phyloP scores from a whole-genome alignment of 352 stramenopile species.

The Globisporangium carolinianum region DNA sequence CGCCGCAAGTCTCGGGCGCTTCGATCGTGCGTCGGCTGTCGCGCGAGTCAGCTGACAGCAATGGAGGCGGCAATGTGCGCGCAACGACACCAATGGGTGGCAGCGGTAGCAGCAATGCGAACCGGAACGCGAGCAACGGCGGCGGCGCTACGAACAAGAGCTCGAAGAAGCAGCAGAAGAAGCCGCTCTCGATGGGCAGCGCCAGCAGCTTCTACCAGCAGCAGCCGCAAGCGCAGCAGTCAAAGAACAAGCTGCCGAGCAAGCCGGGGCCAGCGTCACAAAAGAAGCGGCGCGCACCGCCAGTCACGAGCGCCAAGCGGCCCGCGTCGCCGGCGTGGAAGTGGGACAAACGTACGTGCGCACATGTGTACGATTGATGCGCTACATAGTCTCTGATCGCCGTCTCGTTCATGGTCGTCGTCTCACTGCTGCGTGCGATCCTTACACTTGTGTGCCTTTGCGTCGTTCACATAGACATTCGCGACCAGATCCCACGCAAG shows the following conservation, averaged over 20 bases:
- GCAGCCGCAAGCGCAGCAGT: constrained; percentile 7
- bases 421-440: neutral
- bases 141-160: constrained; percentile 1
- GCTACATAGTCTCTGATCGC: too few relatives aligned
- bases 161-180: neutral
- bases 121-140: neutral
- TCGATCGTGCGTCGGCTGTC: constrained; percentile 7
- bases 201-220: neutral
- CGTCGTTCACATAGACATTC: constrained; percentile 34
- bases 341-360: constrained; percentile 64
- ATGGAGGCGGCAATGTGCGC: constrained; percentile 5
- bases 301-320: constrained; percentile 11
- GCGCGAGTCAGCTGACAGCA: constrained; percentile 13
- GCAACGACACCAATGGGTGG: neutral
- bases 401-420: too few relatives aligned
- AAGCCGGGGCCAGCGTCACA: constrained; percentile 4
- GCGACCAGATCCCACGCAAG: constrained; percentile 76
- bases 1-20: constrained; percentile 17
- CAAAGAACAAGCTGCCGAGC: constrained; percentile 5
- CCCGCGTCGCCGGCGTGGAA: constrained; percentile 48
- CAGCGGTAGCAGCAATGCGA: constrained; percentile 1
- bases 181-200: constrained; percentile 5
- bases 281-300: constrained; percentile 8
- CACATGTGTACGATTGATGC: too few relatives aligned
- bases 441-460: neutral